Evolutionary conservation across 1,139 yeast genomes (phyloP).

Genomic region (Hansenula lynferdii): DNA sequence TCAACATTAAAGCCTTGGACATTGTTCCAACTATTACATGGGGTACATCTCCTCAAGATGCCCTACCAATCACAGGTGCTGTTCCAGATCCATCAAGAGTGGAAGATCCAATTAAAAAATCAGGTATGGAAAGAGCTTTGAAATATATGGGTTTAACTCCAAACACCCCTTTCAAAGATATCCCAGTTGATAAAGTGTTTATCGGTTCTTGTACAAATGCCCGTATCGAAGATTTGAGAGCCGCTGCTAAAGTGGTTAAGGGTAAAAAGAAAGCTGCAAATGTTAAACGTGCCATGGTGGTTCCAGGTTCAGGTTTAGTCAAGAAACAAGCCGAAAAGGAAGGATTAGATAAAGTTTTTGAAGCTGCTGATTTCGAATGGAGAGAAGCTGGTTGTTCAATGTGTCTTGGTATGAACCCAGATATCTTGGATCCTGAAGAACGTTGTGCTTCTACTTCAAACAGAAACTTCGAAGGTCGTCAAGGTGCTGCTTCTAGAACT

Average conservation of each 20-base stretch:
- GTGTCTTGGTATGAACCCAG: slow-evolving; percentile 99
- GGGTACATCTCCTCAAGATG: slow-evolving; percentile 99
- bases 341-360: slow-evolving; percentile 88
- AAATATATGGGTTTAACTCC: slow-evolving; percentile 88
- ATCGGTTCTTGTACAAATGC: slow-evolving; percentile 98
- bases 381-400: slow-evolving; percentile 99
- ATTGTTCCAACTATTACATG: slow-evolving; percentile 95
- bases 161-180: slow-evolving; percentile 70
- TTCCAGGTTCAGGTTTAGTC: slow-evolving; percentile 96
- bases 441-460: slow-evolving; percentile 98
- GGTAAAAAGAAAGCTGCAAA: slow-evolving; percentile 84
- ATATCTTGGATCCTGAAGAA: slow-evolving; percentile 88
- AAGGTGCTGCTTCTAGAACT: slow-evolving; percentile 95
- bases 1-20: slow-evolving; percentile 75
- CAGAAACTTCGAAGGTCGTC: slow-evolving; percentile 99
- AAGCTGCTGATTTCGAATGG: slow-evolving; percentile 95
- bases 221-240: slow-evolving; percentile 94
- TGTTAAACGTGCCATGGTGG: slow-evolving; percentile 82
- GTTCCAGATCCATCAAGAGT: slow-evolving; percentile 86
- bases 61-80: slow-evolving; percentile 82
- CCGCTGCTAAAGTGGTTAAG: slow-evolving; percentile 89
- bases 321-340: slow-evolving; percentile 91
- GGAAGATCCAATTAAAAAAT: slow-evolving; percentile 68
- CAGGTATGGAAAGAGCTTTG: slow-evolving; percentile 88
- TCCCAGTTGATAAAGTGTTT: slow-evolving; percentile 85